Percentiles rank a stretch among this genome's conserved stretches.
Conservation (phyloP, 345 rosid genomes). For the Cardamine chenopodiifolia region DNA sequence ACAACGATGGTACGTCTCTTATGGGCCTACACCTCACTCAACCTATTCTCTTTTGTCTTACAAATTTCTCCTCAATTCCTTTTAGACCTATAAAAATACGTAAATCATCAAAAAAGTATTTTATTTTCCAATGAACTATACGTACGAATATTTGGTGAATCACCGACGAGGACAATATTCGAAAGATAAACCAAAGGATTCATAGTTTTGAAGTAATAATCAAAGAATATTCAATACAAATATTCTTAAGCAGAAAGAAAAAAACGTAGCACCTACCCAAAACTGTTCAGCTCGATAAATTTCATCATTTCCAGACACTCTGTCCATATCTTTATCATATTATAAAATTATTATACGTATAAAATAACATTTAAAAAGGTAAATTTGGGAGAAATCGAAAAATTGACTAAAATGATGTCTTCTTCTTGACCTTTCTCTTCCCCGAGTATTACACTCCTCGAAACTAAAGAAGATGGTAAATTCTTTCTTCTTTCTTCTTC, state of each 20-base stretch:
- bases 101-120: background rate
- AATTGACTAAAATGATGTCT: constrained; percentile 38
- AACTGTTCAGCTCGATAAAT: background rate
- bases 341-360: background rate
- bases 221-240: constrained; percentile 23
- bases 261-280: background rate
- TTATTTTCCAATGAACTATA: background rate
- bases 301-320: background rate
- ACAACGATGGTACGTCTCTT: constrained; percentile 43
- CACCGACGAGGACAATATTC: constrained; percentile 36
- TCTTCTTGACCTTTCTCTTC: constrained; percentile 36
- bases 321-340: background rate
- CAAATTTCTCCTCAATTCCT: background rate
- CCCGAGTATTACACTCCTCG: constrained; percentile 34
- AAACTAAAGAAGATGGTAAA: constrained; percentile 13
- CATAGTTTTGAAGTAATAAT: constrained; percentile 17
- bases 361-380: background rate
- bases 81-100: background rate
- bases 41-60: background rate
- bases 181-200: constrained; percentile 26
- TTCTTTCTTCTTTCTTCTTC: background rate
- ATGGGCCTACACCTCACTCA: constrained; percentile 38
- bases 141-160: constrained; percentile 36
- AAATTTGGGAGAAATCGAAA: constrained; percentile 28
- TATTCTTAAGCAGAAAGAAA: background rate